Conservation (phyloP, 2,329 filamentous ascomycete species). For the Fusarium fujikuroi region DNA sequence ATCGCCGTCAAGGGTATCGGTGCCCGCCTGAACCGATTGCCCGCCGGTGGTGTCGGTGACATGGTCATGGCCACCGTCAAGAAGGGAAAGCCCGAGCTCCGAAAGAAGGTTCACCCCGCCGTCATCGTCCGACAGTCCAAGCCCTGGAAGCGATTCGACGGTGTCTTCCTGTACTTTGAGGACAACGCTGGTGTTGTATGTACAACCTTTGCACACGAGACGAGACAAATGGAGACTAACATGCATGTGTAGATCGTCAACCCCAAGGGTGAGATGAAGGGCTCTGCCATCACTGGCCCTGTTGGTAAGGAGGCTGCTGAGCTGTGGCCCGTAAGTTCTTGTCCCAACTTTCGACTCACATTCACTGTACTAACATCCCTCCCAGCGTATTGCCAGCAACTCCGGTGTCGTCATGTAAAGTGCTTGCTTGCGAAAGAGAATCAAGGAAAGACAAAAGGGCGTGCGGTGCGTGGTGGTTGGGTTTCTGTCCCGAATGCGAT, state of each 20-base stretch:
- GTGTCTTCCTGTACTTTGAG: slow-evolving; percentile 99
- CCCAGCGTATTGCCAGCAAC: slow-evolving; percentile 98
- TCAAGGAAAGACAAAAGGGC: slow-evolving; percentile 46
- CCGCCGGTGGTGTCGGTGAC: slow-evolving; percentile 97
- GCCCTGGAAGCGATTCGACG: slow-evolving; percentile 98
- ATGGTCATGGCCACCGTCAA: slow-evolving; percentile 99
- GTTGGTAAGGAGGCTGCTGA: slow-evolving; percentile 99
- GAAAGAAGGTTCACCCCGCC: slow-evolving; percentile 99
- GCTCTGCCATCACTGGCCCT: slow-evolving; percentile 97
- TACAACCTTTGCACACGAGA: slow-evolving; percentile 47
- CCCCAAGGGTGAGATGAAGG: slow-evolving; percentile 99
- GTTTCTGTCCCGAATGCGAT: slow-evolving; percentile 50
- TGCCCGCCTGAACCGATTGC: slow-evolving; percentile 96
- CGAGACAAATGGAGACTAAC: slow-evolving; percentile 49
- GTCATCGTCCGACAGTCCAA: slow-evolving; percentile 99
- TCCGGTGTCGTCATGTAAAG: slow-evolving; percentile 99
- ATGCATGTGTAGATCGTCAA: slow-evolving; percentile 85
- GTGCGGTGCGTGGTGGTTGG: slow-evolving; percentile 37
- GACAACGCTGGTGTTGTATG: slow-evolving; percentile 99
- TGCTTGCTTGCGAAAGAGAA: slow-evolving; percentile 43
- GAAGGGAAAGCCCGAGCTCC: slow-evolving; percentile 99
- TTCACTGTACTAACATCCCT: slow-evolving; percentile 45
- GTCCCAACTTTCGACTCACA: neutral
- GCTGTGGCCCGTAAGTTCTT: slow-evolving; percentile 89
- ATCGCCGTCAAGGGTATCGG: slow-evolving; percentile 99